Evolutionary conservation across 2,329 filamentous ascomycete genomes (phyloP).

Genomic region (Nigrospora sphaerica): DNA sequence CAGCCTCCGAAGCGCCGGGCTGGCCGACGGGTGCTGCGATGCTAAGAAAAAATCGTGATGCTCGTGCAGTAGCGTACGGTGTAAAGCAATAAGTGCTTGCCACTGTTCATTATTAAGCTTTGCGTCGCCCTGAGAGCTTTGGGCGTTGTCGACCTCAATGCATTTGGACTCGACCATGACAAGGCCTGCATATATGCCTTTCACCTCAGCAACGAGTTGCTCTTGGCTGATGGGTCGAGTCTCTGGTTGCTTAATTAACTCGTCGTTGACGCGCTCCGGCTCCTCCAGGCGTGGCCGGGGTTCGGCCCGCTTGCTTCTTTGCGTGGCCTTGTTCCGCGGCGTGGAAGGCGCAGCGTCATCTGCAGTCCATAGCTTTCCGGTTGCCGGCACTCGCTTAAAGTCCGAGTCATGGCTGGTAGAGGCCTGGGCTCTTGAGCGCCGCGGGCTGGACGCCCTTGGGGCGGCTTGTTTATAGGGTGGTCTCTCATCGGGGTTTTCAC

Average conservation of each 20-base stretch:
- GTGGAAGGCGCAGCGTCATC: not conserved
- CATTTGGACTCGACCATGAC: slow-evolving; percentile 85
- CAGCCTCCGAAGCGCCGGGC: slow-evolving; percentile 56
- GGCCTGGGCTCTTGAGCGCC: not conserved
- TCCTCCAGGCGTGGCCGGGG: not conserved
- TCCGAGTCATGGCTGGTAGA: not conserved
- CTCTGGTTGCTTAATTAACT: slow-evolving; percentile 16
- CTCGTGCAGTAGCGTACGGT: slow-evolving; percentile 73
- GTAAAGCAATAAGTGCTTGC: slow-evolving; percentile 76
- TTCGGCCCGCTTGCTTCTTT: not conserved
- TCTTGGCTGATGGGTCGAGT: slow-evolving; percentile 63
- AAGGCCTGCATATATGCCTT: slow-evolving; percentile 74
- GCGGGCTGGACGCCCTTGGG: not conserved
- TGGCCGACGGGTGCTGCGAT: slow-evolving; percentile 76
- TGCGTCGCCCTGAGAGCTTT: slow-evolving; percentile 33
- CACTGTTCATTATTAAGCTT: slow-evolving; percentile 63
- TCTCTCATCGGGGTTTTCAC: too few species aligned
- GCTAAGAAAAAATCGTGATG: slow-evolving; percentile 85
- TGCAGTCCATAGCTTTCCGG: not conserved
- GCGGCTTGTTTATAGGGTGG: too few species aligned
- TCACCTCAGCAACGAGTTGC: slow-evolving; percentile 74
- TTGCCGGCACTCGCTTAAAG: not conserved
- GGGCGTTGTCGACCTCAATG: slow-evolving; percentile 69
- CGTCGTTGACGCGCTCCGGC: not conserved
- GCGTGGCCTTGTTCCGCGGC: not conserved